A percentile compares a stretch with the other conserved stretches of the same genome.
Conservation (phyloP, 2,329 filamentous ascomycete species). For the Chaetomiaceae sp. region DNA sequence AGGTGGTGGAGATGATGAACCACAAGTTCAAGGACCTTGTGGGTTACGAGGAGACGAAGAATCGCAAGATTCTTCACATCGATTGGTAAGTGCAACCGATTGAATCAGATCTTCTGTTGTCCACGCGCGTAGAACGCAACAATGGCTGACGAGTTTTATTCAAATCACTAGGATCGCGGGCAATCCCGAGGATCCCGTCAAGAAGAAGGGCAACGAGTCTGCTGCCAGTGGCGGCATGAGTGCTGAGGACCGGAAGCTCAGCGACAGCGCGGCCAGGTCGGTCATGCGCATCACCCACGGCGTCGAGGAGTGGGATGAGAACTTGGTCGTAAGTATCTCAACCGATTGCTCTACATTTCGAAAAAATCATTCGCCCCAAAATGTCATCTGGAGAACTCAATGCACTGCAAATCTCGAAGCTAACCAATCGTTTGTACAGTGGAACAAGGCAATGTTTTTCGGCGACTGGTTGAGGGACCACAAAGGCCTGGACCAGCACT, state of each 20-base stretch:
- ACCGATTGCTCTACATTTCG: not conserved
- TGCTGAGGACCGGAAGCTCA: constrained; percentile 5
- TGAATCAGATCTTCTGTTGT: not conserved
- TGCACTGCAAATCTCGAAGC: not conserved
- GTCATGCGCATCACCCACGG: constrained; percentile 8
- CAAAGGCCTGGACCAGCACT: constrained; percentile 12
- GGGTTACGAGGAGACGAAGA: constrained; percentile 15
- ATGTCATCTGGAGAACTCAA: not conserved
- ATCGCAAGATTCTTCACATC: constrained; percentile 17
- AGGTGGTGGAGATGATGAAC: constrained; percentile 14
- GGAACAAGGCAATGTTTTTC: constrained; percentile 17
- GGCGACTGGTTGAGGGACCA: constrained; percentile 18
- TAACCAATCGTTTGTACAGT: constrained; percentile 10
- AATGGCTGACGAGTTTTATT: not conserved
- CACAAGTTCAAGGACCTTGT: constrained; percentile 14
- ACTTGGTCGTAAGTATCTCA: constrained; percentile 1
- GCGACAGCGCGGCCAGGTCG: constrained; percentile 5
- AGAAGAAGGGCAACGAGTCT: not conserved
- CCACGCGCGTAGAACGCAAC: not conserved
- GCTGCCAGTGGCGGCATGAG: constrained; percentile 6
- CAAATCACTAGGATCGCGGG: constrained; percentile 10
- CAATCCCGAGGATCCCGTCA: constrained; percentile 13
- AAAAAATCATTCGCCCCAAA: not conserved
- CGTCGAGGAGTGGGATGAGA: constrained; percentile 6
- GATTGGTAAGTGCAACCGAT: constrained; percentile 20